Conservation (phyloP, 495 filamentous ascomycete species). For the Pyrenula aspistea region DNA sequence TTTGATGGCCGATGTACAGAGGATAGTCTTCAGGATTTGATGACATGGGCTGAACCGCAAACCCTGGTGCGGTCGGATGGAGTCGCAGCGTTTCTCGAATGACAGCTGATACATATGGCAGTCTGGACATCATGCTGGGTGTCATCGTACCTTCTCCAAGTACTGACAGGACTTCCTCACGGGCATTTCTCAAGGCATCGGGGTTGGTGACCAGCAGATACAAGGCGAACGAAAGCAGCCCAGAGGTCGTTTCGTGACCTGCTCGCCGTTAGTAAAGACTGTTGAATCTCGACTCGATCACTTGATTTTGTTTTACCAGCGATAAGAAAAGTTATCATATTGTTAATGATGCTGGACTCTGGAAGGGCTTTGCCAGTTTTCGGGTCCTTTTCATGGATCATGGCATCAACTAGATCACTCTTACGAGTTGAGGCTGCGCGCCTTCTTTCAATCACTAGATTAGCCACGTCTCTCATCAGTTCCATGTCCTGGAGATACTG, state of each 20-base stretch:
- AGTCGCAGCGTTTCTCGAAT: conserved; percentile 66
- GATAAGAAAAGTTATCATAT: conserved; percentile 63
- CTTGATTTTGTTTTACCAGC: conserved; percentile 20
- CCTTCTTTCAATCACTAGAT: not conserved
- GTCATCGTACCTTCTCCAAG: conserved; percentile 51
- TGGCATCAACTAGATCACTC: conserved; percentile 58
- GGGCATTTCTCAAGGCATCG: conserved; percentile 41
- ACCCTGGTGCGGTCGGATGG: conserved; percentile 49
- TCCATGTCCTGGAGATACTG: conserved; percentile 48
- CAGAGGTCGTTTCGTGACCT: conserved; percentile 66
- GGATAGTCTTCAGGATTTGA: conserved; percentile 38
- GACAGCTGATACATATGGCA: conserved; percentile 53
- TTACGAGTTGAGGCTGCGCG: not conserved
- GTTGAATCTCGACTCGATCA: not conserved
- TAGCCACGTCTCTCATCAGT: not conserved
- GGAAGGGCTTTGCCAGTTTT: conserved; percentile 53
- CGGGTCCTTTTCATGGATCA: conserved; percentile 55
- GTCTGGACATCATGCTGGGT: conserved; percentile 25
- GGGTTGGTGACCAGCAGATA: conserved; percentile 53
- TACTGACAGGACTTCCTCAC: conserved; percentile 55
- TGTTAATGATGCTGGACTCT: conserved; percentile 50
- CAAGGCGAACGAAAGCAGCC: conserved; percentile 40
- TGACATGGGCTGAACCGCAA: conserved; percentile 43
- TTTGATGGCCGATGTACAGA: conserved; percentile 43
- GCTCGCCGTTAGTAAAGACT: conserved; percentile 6